A percentile compares a stretch with the other conserved stretches of the same genome.
These are phyloP conservation scores for Aurifilum marmelostoma DNA, from an alignment of 2,329 filamentous ascomycete species.

Conservation along the genomic window DNA sequence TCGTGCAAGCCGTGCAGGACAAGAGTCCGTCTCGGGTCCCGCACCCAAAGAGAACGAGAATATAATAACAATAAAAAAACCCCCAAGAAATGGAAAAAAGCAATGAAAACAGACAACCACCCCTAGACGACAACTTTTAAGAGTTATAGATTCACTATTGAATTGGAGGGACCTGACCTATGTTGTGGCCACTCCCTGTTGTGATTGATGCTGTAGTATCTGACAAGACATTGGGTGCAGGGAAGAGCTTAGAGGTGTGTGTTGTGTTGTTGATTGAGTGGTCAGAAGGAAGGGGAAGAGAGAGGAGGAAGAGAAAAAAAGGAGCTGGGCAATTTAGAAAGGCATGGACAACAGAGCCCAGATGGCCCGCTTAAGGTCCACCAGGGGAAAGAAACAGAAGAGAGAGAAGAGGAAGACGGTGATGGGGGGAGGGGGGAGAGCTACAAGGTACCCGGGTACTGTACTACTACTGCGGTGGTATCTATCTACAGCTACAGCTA, in stretches of 20 bases:
- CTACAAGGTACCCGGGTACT: not conserved
- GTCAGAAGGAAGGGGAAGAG: not conserved
- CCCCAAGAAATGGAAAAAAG: not conserved
- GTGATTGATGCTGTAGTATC: not conserved
- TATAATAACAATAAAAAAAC: not conserved
- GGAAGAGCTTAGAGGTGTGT: not conserved
- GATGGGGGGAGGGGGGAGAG: no score
- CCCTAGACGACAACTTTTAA: not conserved
- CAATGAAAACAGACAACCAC: not conserved
- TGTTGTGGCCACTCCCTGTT: not conserved
- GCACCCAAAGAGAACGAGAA: not conserved
- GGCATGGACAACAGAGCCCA: not conserved
- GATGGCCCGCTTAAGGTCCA: conserved; percentile 17
- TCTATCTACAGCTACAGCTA: not conserved
- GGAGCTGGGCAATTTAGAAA: conserved; percentile 27
- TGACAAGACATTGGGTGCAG: not conserved
- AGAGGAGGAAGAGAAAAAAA: conserved; percentile 9
- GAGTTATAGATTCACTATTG: not conserved
- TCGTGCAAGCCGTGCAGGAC: not conserved
- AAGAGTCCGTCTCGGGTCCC: not conserved
- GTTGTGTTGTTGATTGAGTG: not conserved
- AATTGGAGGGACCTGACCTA: not conserved
- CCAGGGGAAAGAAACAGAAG: conserved; percentile 18
- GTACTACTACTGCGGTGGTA: not conserved
- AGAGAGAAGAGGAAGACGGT: conserved; percentile 9